Percentiles rank a stretch among this genome's conserved stretches.
These are phyloP conservation scores for Colletotrichum horii DNA, from an alignment of 2,329 filamentous ascomycete species.

Conservation along the genomic window DNA sequence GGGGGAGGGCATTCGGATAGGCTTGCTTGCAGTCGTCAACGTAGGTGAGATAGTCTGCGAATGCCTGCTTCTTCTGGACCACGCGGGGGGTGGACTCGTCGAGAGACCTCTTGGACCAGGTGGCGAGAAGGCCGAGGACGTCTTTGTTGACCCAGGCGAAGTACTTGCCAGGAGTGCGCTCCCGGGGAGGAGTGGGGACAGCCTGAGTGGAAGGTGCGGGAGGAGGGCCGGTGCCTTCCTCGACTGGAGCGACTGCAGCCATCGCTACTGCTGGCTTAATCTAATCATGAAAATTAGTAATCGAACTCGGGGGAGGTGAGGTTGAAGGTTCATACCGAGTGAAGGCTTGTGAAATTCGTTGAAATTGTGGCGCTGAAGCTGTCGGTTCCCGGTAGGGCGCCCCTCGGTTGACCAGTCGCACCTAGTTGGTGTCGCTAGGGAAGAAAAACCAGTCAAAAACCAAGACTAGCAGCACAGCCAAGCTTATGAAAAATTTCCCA, in stretches of 20 bases:
- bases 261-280: background rate
- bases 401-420: background rate
- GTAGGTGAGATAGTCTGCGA: background rate
- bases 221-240: background rate
- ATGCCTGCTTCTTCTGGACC: background rate
- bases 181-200: background rate
- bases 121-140: background rate
- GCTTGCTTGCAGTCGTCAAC: background rate
- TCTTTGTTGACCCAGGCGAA: background rate
- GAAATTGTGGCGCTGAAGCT: background rate
- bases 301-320: background rate
- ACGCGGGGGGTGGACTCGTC: background rate
- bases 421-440: background rate
- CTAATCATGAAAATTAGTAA: background rate
- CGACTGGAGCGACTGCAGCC: background rate
- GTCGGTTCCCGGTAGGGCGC: background rate
- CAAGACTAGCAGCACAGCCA: rapidly evolving
- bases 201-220: background rate
- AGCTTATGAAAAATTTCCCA: background rate
- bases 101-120: background rate
- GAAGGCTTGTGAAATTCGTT: background rate
- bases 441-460: background rate
- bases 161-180: background rate
- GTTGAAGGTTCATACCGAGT: background rate
- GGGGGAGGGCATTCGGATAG: background rate